phyloP scores from a whole-genome alignment of 352 stramenopile genomes.

The Phytophthora ramorum region DNA sequence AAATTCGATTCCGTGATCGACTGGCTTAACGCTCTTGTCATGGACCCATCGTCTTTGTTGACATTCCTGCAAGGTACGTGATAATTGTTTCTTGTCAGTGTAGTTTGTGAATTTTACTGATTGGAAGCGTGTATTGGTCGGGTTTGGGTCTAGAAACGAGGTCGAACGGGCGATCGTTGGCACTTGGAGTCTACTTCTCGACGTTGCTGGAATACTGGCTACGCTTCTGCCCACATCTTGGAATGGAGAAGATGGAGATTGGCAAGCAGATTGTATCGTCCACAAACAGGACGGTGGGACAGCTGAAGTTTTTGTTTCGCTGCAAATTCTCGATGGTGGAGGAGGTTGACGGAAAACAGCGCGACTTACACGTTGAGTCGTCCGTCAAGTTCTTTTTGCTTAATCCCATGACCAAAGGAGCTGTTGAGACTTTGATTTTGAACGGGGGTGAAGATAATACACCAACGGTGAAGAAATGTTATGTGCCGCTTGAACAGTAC shows the following conservation, averaged over 20 bases:
- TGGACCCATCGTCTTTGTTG: conserved; percentile 51
- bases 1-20: conserved; percentile 38
- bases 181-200: conserved; percentile 78
- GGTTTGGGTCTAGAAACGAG: conserved; percentile 41
- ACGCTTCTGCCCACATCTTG: conserved; percentile 53
- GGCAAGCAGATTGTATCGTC: conserved; percentile 72
- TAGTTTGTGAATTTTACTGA: not conserved
- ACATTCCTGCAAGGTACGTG: conserved; percentile 57
- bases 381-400: conserved; percentile 87
- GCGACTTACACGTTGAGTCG: conserved; percentile 74
- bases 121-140: not conserved
- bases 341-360: conserved; percentile 5
- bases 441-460: not conserved
- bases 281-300: conserved; percentile 68
- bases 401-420: conserved; percentile 38
- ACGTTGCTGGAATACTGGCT: conserved; percentile 77
- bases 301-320: conserved; percentile 83
- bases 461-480: not conserved
- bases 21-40: conserved; percentile 57
- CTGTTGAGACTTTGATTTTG: not conserved
- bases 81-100: not conserved
- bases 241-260: conserved; percentile 50
- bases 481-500: conserved; percentile 65
- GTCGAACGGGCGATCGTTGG: conserved; percentile 44
- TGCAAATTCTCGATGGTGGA: conserved; percentile 29